phyloP scores from a whole-genome alignment of 83 land plant species.

The Thuja plicata region DNA sequence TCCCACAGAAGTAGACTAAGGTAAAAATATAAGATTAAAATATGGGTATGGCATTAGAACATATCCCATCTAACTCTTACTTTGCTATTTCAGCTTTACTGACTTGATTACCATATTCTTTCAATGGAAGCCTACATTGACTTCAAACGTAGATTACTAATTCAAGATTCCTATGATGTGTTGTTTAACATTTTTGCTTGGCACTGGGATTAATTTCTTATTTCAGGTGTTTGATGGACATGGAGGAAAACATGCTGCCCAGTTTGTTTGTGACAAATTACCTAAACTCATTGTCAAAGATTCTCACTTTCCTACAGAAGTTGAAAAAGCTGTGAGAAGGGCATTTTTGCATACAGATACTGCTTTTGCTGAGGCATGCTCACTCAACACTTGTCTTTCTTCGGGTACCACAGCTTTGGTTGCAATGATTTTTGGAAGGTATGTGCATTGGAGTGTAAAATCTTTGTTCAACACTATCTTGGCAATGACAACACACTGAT shows the following conservation, averaged over 20 bases:
- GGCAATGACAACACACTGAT: not conserved
- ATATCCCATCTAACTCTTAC: not conserved
- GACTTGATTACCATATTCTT: not conserved
- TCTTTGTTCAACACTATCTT: not conserved
- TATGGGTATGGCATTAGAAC: not conserved
- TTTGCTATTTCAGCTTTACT: not conserved
- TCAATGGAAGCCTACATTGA: not conserved
- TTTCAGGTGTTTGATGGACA: constrained; percentile 90
- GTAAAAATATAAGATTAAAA: not conserved
- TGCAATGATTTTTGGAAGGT: constrained; percentile 78
- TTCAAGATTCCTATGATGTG: too few species aligned
- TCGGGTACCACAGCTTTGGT: constrained; percentile 87
- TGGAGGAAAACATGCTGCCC: constrained; percentile 86
- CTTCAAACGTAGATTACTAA: not conserved
- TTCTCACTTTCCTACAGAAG: constrained; percentile 56
- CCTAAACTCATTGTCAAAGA: constrained; percentile 60
- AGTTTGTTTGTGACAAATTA: constrained; percentile 64
- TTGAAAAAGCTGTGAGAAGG: constrained; percentile 54
- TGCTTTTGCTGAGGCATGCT: constrained; percentile 79
- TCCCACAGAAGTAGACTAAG: not conserved
- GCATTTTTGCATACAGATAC: constrained; percentile 73
- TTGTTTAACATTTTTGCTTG: not conserved
- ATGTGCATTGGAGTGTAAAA: not conserved
- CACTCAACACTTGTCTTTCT: constrained; percentile 46
- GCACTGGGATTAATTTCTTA: not conserved